Conservation (phyloP, 129 eudicot species). For the Glebionis coronaria region DNA sequence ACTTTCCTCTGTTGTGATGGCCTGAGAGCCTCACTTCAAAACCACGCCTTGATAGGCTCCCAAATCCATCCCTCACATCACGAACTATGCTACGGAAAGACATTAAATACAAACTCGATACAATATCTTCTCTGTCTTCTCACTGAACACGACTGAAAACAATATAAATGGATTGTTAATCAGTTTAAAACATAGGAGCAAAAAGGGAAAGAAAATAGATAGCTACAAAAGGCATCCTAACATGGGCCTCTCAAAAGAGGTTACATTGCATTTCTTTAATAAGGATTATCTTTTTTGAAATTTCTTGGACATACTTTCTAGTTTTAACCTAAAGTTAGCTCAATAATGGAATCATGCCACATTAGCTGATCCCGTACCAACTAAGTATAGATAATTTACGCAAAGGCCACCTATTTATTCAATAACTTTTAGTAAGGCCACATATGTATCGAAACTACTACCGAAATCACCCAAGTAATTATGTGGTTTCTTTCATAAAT, state of each 20-base stretch:
- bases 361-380: background rate
- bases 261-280: conserved; percentile 29
- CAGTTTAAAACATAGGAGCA: conserved; percentile 1
- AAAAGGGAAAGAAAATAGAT: conserved; percentile 21
- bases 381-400: background rate
- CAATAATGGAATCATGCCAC: background rate
- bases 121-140: conserved; percentile 34
- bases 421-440: background rate
- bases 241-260: conserved; percentile 35
- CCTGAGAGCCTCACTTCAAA: conserved; percentile 71
- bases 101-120: conserved; percentile 44
- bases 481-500: too few species aligned
- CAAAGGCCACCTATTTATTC: too few species aligned
- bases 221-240: conserved; percentile 36
- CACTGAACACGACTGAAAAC: conserved; percentile 32
- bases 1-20: conserved; percentile 52
- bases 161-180: too few species aligned
- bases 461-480: too few species aligned
- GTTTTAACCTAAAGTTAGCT: conserved; percentile 22
- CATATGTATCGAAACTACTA: too few species aligned
- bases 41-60: conserved; percentile 75
- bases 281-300: conserved; percentile 14
- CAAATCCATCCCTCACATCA: conserved; percentile 78
- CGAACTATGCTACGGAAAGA: conserved; percentile 89
- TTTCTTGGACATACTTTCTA: conserved; percentile 20